Evolutionary conservation across 768 basidiomycete species (phyloP), one percentile per base, ranked within the genome.

Genomic region (Gelatoporia subvermispora): DNA sequence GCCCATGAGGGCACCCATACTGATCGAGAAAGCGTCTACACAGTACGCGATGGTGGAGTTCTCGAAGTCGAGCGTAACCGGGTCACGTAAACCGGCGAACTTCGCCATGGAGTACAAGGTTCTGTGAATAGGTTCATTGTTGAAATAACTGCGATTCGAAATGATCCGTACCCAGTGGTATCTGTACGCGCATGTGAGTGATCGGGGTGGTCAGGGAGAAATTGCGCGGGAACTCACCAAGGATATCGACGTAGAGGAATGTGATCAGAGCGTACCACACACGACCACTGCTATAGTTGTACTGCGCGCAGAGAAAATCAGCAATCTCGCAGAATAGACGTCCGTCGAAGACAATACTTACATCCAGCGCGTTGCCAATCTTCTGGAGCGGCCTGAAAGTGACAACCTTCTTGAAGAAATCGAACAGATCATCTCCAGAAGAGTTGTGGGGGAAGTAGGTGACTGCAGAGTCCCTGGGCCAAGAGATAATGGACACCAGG

Each of bases 81-180:
- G 84, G 60, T 92, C 84, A 41, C 88, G 87, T 2, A 93, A 75
- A n/a, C 87, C 88, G 5, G 90, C 88, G 53, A 92, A 92, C 63
- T 87, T 90, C 45, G 88, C 87, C 90, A 93, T 92, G 35, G 90
- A 85, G 63, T 92, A 91, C 3, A 93, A 71, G 8, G 90, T 92
- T 60, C 90, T 31, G 13, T 85, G 47, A 72, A 75, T 23, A 69
- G 74, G 49, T 73, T 68, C 65, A 48, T 41, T 46, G 13, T 25
- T 15, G 36, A 35, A 20, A 41, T 3, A 23, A 48, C 36, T 17
- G 13, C 31, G 43, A 28, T 18, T 25, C 35, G n/a, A 23, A 16
- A 18, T 25, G 17, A 35, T 37, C 31, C 52, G 53, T 63, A 73
- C 71, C 74, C 76, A 51, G 77, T 77, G 51, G 75, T 77, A 62